Evolutionary conservation across 2,329 filamentous ascomycete species (phyloP).

Genomic region (Microsporum canis): DNA sequence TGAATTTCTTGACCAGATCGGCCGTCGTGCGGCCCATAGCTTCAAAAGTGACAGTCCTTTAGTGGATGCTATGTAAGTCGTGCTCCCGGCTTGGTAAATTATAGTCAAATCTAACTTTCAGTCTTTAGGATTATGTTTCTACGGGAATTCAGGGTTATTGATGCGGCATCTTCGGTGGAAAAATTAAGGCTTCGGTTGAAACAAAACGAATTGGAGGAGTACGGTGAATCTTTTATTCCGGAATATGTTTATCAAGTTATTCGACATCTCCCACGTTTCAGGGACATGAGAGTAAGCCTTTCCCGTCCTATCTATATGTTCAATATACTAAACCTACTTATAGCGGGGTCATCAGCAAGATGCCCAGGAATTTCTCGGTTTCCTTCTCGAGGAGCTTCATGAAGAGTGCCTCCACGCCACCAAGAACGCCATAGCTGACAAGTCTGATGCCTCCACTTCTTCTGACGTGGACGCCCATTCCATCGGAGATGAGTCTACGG

Average conservation of each 20-base stretch:
- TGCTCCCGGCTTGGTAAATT: not conserved
- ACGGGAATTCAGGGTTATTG: slow-evolving; percentile 78
- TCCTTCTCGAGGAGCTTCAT: slow-evolving; percentile 81
- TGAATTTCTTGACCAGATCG: slow-evolving; percentile 77
- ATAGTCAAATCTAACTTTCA: slow-evolving; percentile 12
- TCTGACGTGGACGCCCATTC: slow-evolving; percentile 31
- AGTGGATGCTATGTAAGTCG: slow-evolving; percentile 76
- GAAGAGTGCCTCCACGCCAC: slow-evolving; percentile 81
- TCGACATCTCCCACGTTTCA: slow-evolving; percentile 72
- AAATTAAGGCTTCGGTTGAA: slow-evolving; percentile 64
- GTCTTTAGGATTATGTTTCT: slow-evolving; percentile 76
- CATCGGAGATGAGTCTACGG: slow-evolving; percentile 27
- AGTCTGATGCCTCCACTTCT: slow-evolving; percentile 37
- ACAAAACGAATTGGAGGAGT: slow-evolving; percentile 72
- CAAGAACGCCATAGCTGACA: slow-evolving; percentile 37
- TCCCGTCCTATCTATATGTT: not conserved
- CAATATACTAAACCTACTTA: slow-evolving; percentile 16
- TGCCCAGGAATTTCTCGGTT: slow-evolving; percentile 91
- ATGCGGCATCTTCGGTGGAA: slow-evolving; percentile 62
- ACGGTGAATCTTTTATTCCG: slow-evolving; percentile 81
- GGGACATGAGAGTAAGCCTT: slow-evolving; percentile 69
- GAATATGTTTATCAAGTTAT: slow-evolving; percentile 95
- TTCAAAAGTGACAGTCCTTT: slow-evolving; percentile 93
- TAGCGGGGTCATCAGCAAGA: slow-evolving; percentile 93
- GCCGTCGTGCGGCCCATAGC: slow-evolving; percentile 71